Evolutionary conservation across 768 basidiomycete genomes (phyloP), one percentile per base, ranked within the genome.

Genomic region (Hericium erinaceus): DNA sequence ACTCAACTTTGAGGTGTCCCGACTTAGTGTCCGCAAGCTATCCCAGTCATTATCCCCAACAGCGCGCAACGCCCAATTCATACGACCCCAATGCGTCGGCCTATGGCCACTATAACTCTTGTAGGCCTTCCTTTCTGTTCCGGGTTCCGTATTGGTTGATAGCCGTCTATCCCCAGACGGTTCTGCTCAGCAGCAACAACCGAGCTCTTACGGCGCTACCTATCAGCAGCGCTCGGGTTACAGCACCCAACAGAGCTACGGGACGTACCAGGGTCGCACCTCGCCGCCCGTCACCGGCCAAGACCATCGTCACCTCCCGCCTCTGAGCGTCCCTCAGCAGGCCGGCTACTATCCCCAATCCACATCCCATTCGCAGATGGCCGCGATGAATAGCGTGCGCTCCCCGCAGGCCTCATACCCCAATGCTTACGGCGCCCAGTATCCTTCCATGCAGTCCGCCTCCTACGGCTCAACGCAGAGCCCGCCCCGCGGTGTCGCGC

Each of bases 401-500:
- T 61, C 62, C 3, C 62, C 60, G 26, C 48, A 61, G 37, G 26
- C 58, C 20, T 33, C n/a, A 2, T 63, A 61, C 41, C 38, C 60
- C 26, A 33, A 41, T 33, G 24, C 56, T 13, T 58, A 57, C 26
- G 33, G 33, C 33, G 40, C 55, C 33, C 55, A 56, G 50, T 48
- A 52, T 22, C 52, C 56, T 13, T 56, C 58, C 46, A 48, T 44
- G 26, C 15, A 46, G 39, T 11, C 57, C 5, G 6, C 55, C 24
- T 12, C 37, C n/a, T 59, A 61, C 39, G 6, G 48, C 15, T 10
- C 56, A 12, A 44, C 46, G 10, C 55, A 55, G n/a, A 40, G 26
- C 44, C 60, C 68, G 3, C 64, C 66, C 16, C 63, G 68, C 38
- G 58, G 66, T 39, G 55, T 61, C 3, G 22, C 64, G 1, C 50